Evolutionary conservation across 345 rosid genomes (phyloP).

Genomic region (Eucalyptus cloeziana): DNA sequence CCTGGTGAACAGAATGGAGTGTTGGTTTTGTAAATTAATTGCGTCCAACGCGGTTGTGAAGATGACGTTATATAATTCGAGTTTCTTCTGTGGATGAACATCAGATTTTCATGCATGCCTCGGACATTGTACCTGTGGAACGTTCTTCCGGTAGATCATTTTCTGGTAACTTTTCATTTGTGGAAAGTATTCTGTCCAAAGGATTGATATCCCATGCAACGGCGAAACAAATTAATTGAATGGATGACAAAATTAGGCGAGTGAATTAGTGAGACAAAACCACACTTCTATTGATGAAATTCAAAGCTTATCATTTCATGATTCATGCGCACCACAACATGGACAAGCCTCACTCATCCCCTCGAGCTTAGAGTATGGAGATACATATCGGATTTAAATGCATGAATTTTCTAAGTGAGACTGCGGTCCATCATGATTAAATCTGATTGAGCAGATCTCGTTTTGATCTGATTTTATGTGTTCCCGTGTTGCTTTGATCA

Average conservation of each 20-base stretch:
- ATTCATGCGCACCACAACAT: background rate
- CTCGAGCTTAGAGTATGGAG: background rate
- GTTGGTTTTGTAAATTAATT: background rate
- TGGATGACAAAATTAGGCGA: background rate
- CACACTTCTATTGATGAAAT: background rate
- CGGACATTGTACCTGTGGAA: background rate
- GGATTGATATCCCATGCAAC: background rate
- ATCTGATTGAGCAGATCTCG: background rate
- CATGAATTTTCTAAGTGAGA: background rate
- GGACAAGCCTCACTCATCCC: background rate
- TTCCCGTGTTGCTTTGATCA: background rate
- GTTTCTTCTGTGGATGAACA: background rate
- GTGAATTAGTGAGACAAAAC: background rate
- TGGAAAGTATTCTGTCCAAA: background rate
- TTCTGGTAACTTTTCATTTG: background rate
- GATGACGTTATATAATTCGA: background rate
- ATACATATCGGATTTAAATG: background rate
- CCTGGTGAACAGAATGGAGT: background rate
- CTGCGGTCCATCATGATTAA: background rate
- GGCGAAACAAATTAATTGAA: background rate
- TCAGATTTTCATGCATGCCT: background rate
- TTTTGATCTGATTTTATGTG: background rate
- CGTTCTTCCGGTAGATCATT: background rate
- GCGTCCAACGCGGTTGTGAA: background rate
- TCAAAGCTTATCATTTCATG: background rate